Conservation (phyloP, 257 asterid genomes). For the Osmanthus fragrans region DNA sequence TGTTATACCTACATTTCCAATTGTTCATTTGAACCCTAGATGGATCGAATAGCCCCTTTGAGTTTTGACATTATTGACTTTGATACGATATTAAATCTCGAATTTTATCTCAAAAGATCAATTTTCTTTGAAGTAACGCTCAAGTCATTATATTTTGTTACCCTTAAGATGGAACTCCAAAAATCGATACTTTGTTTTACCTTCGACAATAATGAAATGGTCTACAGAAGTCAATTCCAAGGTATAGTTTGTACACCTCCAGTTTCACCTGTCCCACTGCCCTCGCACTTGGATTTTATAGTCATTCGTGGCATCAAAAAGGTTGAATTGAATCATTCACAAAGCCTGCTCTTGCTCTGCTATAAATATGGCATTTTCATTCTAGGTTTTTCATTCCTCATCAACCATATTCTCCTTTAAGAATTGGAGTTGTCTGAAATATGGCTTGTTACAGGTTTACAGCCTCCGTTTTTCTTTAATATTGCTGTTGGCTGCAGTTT, state of each 20-base stretch:
- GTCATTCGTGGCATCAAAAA: neutral
- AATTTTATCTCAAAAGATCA: too few relatives aligned
- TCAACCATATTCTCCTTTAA: neutral
- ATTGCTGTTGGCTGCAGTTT: slow-evolving; percentile 29
- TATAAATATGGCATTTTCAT: slow-evolving; percentile 30
- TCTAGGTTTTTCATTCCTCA: neutral
- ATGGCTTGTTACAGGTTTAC: neutral
- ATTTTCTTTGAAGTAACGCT: too few relatives aligned
- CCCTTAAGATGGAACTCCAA: neutral
- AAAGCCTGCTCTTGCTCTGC: neutral
- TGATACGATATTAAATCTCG: too few relatives aligned
- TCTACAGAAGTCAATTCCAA: neutral
- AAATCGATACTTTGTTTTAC: neutral
- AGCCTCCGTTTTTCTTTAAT: slow-evolving; percentile 10
- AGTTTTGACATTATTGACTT: too few relatives aligned
- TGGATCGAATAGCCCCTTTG: too few relatives aligned
- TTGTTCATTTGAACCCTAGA: too few relatives aligned
- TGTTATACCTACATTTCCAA: too few relatives aligned
- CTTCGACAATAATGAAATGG: neutral
- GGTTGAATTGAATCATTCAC: neutral
- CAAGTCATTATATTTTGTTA: too few relatives aligned
- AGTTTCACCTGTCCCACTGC: neutral
- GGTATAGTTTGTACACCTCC: neutral
- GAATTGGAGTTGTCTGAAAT: neutral
- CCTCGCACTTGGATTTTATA: neutral